Base-by-base conservation (phyloP, 2,329 filamentous ascomycete genomes). In the Colletotrichum kahawae region DNA sequence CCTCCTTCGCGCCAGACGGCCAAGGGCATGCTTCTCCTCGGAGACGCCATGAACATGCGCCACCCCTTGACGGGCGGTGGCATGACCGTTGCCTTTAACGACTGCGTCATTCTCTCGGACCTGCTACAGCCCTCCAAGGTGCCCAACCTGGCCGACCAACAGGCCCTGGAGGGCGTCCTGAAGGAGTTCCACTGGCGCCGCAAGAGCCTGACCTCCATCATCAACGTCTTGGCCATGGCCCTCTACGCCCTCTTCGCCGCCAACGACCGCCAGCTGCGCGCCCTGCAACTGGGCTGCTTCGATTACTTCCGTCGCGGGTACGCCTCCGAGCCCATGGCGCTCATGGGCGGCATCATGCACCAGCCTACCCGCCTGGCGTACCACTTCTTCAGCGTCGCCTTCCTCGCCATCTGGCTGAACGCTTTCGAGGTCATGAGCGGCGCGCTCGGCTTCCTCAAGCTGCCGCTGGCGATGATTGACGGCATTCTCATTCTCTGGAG, bases 21-120 rank as follows among this genome's bases (percentile, higher is more conserved):
- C 60, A 84, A 84, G 60, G 94, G 94, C 81, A 90, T 98, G 75
- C 89, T 98, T 64, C 88, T 99, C 43, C 90, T 98, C 10, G 97
- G 97, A 74, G 97, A 99, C 83, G 96, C 97, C 16, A 93, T 98
- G 90, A 99, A 99, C 87, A 99, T 99, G 97, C 94, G 97, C n/a
- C 97, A 99, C 85, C 97, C 97, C 2, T 90, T 99, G 14, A 99
- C 97, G 0, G 97, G 97, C 68, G 97, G 97, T 78, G 97, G 97
- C 79, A 99, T 99, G 97, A 98, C 96, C 0, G 97, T 98, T 2
- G 97, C 95, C 2, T 94, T 99, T 84, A 98, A 96, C 85, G 97
- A 99, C 82, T 96, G 95, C 2, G 90, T 97, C 13, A 85, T 97
- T 2, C 89, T 99, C 31, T 88, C 93, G 1, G 90, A 93, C 10